phyloP scores from a whole-genome alignment of 352 stramenopile genomes.

The Pythium apleroticum region DNA sequence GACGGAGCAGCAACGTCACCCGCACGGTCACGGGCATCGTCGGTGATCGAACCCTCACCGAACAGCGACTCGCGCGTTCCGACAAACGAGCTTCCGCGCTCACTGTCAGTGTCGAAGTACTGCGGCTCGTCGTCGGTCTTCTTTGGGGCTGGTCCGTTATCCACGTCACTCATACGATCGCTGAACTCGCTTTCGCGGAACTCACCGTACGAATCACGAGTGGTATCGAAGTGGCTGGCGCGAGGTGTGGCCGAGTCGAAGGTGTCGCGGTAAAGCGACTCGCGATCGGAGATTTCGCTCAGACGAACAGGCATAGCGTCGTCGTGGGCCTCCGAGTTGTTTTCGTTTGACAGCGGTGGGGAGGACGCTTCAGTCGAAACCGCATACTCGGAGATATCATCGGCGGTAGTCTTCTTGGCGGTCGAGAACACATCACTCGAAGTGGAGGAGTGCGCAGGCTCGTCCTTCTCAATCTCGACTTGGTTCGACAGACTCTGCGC shows the following conservation, averaged over 20 bases:
- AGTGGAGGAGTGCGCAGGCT: background rate
- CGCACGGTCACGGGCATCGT: conserved; percentile 7
- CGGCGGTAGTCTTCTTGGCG: background rate
- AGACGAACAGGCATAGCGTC: conserved; percentile 8
- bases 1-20: background rate
- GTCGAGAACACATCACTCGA: background rate
- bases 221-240: conserved; percentile 35
- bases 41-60: conserved; percentile 25
- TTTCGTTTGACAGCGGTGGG: conserved; percentile 6
- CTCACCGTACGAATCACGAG: conserved; percentile 29
- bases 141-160: conserved; percentile 29
- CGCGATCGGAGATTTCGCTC: conserved; percentile 23
- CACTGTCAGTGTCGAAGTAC: conserved; percentile 56
- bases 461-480: background rate
- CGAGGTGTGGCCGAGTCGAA: conserved; percentile 40
- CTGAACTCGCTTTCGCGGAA: conserved; percentile 27
- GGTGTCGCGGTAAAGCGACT: conserved; percentile 23
- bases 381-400: background rate
- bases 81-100: conserved; percentile 39
- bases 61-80: conserved; percentile 30
- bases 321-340: conserved; percentile 17
- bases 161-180: conserved; percentile 32
- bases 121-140: conserved; percentile 29
- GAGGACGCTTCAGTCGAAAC: conserved; percentile 7
- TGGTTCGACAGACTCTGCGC: background rate